These are phyloP conservation scores for Bisporella sp. DNA, from an alignment of 2,329 filamentous ascomycete genomes.

Conservation along the genomic window DNA sequence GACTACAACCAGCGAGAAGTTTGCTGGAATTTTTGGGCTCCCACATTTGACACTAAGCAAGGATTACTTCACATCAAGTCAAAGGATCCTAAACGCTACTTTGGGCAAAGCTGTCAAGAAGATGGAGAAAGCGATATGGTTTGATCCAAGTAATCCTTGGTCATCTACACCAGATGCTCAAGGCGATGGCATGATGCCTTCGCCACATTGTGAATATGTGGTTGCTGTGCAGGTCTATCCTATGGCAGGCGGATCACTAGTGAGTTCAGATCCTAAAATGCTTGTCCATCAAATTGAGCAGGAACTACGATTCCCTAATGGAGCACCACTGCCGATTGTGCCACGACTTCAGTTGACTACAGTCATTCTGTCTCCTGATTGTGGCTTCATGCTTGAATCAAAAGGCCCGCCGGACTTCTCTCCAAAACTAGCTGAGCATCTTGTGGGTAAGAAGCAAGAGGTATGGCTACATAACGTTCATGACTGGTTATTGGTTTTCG, in stretches of 20 bases:
- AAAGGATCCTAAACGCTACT: conserved; percentile 65
- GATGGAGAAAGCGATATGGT: conserved; percentile 49
- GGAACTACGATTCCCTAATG: conserved; percentile 55
- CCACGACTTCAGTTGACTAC: conserved; percentile 55
- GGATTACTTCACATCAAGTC: conserved; percentile 46
- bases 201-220: conserved; percentile 82
- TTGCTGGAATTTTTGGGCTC: conserved; percentile 82
- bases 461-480: conserved; percentile 49
- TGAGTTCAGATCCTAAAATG: conserved; percentile 25
- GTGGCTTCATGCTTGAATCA: conserved; percentile 57
- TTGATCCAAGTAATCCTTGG: conserved; percentile 67
- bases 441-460: conserved; percentile 55
- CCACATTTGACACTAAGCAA: conserved; percentile 69
- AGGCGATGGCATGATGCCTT: conserved; percentile 49
- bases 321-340: conserved; percentile 45
- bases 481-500: conserved; percentile 50
- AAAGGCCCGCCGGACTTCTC: conserved; percentile 53
- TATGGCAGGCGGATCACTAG: conserved; percentile 19
- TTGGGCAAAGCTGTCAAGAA: conserved; percentile 60
- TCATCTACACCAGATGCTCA: conserved; percentile 58
- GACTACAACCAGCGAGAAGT: conserved; percentile 89
- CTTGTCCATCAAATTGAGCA: conserved; percentile 50
- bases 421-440: conserved; percentile 44
- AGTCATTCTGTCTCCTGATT: conserved; percentile 62
- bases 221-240: conserved; percentile 72